Evolutionary conservation across 106 monocot species (phyloP), one percentile per base, ranked within the genome.

Genomic region (Dendrobium catenatum): DNA sequence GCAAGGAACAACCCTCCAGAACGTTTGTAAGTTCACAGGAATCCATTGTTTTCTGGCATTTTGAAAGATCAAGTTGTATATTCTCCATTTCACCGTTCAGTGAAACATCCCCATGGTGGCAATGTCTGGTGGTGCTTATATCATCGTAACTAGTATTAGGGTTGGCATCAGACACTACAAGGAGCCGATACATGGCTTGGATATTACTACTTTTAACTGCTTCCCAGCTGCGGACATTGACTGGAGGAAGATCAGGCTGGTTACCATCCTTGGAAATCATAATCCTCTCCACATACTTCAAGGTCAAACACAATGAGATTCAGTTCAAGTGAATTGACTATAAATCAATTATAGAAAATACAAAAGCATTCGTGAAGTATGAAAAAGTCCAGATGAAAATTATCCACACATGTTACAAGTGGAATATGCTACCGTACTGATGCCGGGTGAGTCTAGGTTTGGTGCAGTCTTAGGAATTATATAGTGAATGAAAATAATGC

Each of bases 221-320:
- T 78, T 98, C 94, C 91, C 90, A 93, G 37, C 89, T 87, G 40
- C 81, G 85, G 27, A 59, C 20, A 70, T 83, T 27, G 49, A 72
- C 24, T 9, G 17, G 83, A 76, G 73, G 78, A 79, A 83, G 70
- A 81, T 79, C 80, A 78, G 86, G 67, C 20, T 90, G 64, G 20
- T 58, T 79, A 29, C 67, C 55, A 82, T 90, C 88, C 82, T 88
- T 88, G 13, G 80, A 82, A 56, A 93, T 83, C 55, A 92, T 84
- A 81, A 58, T 68, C 82, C 89, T 98, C 49, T 91, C 92, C 48
- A 87, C 88, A 78, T 98, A 98, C 97, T 98, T 88, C 79, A 84
- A 81, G 49, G 40, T 24, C 70, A 68, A 61, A 42, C 10, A 24
- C 42, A 43, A 40, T 4, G 5, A 72, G 42, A 74, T 74, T 73